Base-by-base conservation (phyloP, 1,284 basidiomycete species). In the Athelia psychrophila region DNA sequence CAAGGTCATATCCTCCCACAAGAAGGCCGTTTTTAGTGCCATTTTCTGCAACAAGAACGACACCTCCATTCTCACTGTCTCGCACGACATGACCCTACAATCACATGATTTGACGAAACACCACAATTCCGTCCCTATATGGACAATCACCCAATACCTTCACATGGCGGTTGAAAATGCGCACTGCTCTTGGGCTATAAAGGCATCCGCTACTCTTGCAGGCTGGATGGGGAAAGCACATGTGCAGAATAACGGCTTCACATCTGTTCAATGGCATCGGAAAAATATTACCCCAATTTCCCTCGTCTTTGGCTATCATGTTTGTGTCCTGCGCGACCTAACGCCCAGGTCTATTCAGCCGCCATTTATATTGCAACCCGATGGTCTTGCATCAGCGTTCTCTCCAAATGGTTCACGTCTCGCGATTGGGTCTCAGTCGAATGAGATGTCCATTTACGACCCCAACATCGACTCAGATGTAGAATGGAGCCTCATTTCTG, bases 131-230 rank as follows among this genome's bases (percentile, higher is more conserved):
- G 61, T 22, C 57, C 47, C 24, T 42, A 50, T 49, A 59, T 54
- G 61, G 52, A 49, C 10, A 55, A 24, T 25, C 20, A 6, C 38
- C 38, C 38, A 42, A 42, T 42, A 22, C 30, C 32, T 48, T 33
- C 50, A 50, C 35, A 60, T 50, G 48, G 50, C 56, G 3, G 19
- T 50, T 3, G 53, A 52, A 5, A 52, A 47, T 32, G 32, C 60
- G 42, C 62, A 60, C 60, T 58, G 58, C 6, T 40, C 51, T 27
- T 62, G 44, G 22, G 45, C 33, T 46, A 42, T 44, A 25, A 60
- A 60, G 24, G 2, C 22, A 6, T 32, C 51, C 9, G 50, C 50
- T 6, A 27, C 51, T 22, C 44, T 57, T 27, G 61, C 60, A 8
- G 53, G 52, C 8, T 61, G 61, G 60, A 58, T 58, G 36, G 54